Conservation (phyloP, 2,329 filamentous ascomycete species). For the Fusarium tanahbumbuense region DNA sequence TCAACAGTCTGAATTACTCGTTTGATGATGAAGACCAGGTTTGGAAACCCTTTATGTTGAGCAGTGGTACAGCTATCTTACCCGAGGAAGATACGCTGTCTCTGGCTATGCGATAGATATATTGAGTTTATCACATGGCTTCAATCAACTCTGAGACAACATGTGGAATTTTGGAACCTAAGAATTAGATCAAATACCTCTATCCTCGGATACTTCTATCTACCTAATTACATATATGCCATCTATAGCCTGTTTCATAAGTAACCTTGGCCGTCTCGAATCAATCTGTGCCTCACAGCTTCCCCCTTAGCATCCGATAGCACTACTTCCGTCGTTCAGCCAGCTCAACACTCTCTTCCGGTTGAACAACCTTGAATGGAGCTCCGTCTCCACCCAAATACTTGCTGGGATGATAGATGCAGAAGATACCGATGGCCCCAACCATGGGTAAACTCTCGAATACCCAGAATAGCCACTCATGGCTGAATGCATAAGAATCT, state of each 20-base stretch:
- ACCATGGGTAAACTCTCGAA: slow-evolving; percentile 63
- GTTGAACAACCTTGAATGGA: neutral
- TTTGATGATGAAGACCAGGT: slow-evolving; percentile 40
- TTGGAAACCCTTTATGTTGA: slow-evolving; percentile 41
- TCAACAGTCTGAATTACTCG: slow-evolving; percentile 36
- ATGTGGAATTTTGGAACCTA: neutral
- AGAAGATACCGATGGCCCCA: slow-evolving; percentile 60
- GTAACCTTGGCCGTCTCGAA: too few relatives aligned
- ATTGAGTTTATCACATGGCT: neutral
- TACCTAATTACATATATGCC: too few relatives aligned
- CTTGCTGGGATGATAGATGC: slow-evolving; percentile 60
- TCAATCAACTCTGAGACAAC: neutral
- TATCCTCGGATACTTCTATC: too few relatives aligned
- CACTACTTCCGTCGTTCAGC: neutral
- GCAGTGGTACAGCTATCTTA: slow-evolving; percentile 22
- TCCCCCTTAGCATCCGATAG: neutral
- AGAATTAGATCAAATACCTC: too few relatives aligned
- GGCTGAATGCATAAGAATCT: slow-evolving; percentile 61
- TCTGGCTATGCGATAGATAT: slow-evolving; percentile 4
- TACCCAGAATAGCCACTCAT: slow-evolving; percentile 65
- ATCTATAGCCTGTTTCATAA: too few relatives aligned
- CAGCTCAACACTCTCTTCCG: slow-evolving; percentile 27
- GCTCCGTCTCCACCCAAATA: slow-evolving; percentile 48
- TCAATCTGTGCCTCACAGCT: too few relatives aligned
- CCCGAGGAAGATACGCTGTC: neutral